Conservation (phyloP, 1,284 basidiomycete genomes). For the Flammula alnicola region DNA sequence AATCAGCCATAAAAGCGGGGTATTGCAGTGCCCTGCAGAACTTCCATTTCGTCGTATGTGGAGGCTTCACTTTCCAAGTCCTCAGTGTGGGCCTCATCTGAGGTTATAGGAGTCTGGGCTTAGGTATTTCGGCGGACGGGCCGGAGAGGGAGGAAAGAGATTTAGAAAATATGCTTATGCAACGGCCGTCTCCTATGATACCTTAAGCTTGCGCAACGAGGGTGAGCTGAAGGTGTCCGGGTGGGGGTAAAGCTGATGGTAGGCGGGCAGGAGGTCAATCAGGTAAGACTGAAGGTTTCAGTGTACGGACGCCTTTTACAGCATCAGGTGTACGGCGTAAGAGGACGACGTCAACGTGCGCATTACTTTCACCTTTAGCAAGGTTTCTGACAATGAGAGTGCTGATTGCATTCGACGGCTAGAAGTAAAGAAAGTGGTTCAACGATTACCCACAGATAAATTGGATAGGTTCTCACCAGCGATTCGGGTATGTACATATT, state of each 20-base stretch:
- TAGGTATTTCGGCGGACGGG: background rate
- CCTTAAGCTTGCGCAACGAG: conserved; percentile 13
- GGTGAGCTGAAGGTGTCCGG: conserved; percentile 14
- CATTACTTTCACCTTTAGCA: conserved; percentile 6
- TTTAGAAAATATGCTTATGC: conserved; percentile 17
- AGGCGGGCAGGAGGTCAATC: conserved; percentile 24
- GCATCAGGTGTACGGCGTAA: conserved; percentile 8
- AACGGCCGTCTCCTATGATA: conserved; percentile 20
- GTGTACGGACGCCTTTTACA: conserved; percentile 12
- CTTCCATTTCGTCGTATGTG: conserved; percentile 26
- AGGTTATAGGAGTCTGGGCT: conserved; percentile 12
- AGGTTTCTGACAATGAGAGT: conserved; percentile 13
- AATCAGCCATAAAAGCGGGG: conserved; percentile 24
- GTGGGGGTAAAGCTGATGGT: conserved; percentile 19
- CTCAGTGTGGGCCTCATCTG: conserved; percentile 16
- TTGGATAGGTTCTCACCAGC: too few relatives aligned
- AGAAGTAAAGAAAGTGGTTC: background rate
- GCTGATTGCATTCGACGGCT: conserved; percentile 17
- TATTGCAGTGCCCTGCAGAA: conserved; percentile 23
- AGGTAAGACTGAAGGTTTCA: conserved; percentile 16
- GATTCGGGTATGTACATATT: too few relatives aligned
- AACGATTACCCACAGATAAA: too few relatives aligned
- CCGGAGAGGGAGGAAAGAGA: conserved; percentile 10
- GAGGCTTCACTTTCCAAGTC: conserved; percentile 20
- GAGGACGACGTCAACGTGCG: conserved; percentile 7